phyloP scores from a whole-genome alignment of 108 stramenopile species.

The Fistulifera pelliculosa region DNA sequence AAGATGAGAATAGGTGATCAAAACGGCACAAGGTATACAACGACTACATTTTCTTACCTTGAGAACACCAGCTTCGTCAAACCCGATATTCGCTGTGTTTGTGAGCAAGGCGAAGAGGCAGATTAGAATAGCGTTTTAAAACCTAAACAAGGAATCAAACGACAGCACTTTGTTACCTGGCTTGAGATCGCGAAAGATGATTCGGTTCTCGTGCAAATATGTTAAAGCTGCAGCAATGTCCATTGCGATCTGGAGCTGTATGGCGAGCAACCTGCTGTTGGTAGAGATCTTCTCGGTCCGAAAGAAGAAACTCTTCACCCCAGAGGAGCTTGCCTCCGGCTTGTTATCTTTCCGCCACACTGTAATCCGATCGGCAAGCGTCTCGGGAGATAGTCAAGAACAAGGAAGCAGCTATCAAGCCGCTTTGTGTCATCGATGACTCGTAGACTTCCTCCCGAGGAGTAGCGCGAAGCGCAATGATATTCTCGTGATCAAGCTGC shows the following conservation, averaged over 20 bases:
- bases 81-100: slow-evolving; percentile 46
- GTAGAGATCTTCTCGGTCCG: slow-evolving; percentile 11
- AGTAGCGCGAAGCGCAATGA: background rate
- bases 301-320: slow-evolving; percentile 9
- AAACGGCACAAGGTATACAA: too few relatives aligned
- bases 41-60: too few relatives aligned
- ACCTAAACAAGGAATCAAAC: too few relatives aligned
- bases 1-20: too few relatives aligned
- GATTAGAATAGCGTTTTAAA: too few relatives aligned
- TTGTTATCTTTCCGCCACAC: slow-evolving; percentile 35
- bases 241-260: slow-evolving; percentile 21
- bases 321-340: slow-evolving; percentile 5
- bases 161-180: slow-evolving; percentile 13
- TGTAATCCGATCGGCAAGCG: slow-evolving; percentile 27
- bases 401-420: slow-evolving; percentile 43
- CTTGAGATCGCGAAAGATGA: slow-evolving; percentile 51
- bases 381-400: slow-evolving; percentile 36
- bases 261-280: slow-evolving; percentile 35
- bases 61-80: slow-evolving; percentile 22
- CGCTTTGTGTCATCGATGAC: slow-evolving; percentile 37
- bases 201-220: slow-evolving; percentile 32
- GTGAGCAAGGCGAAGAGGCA: too few relatives aligned
- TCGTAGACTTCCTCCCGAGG: slow-evolving; percentile 13
- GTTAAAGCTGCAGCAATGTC: slow-evolving; percentile 31
- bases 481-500: slow-evolving; percentile 1